Percentiles rank a stretch among this genome's conserved stretches.
phyloP scores from a whole-genome alignment of 2,329 filamentous ascomycete species.

The Xylaria sp. region DNA sequence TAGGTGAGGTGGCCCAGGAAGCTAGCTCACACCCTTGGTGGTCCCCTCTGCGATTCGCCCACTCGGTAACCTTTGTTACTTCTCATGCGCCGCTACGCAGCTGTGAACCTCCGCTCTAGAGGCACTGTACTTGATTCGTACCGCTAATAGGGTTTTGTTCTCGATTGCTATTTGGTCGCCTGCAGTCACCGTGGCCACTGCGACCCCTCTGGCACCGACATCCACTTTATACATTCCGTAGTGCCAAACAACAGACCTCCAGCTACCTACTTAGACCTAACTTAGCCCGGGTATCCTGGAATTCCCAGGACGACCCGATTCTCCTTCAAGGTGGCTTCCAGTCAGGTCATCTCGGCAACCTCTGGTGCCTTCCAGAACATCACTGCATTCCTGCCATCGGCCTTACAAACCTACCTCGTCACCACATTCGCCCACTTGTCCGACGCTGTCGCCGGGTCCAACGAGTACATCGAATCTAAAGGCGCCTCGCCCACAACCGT shows the following conservation, averaged over 20 bases:
- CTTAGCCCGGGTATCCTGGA: slow-evolving; percentile 44
- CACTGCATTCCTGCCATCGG: slow-evolving; percentile 54
- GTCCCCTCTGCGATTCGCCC: not conserved
- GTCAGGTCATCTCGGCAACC: slow-evolving; percentile 63
- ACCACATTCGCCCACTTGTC: slow-evolving; percentile 57
- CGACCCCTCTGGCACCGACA: slow-evolving; percentile 26
- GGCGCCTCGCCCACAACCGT: slow-evolving; percentile 56
- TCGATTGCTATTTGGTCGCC: slow-evolving; percentile 30
- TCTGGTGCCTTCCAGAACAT: slow-evolving; percentile 67
- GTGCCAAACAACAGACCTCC: slow-evolving; percentile 26
- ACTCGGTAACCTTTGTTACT: not conserved
- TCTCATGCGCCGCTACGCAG: slow-evolving; percentile 18
- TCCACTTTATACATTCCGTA: slow-evolving; percentile 31
- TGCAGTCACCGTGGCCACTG: slow-evolving; percentile 22
- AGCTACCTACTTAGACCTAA: slow-evolving; percentile 27
- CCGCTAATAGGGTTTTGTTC: slow-evolving; percentile 21
- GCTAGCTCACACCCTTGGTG: not conserved
- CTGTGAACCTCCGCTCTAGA: not conserved
- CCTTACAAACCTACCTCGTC: slow-evolving; percentile 60
- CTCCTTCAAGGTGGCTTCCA: slow-evolving; percentile 67
- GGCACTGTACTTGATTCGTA: slow-evolving; percentile 22
- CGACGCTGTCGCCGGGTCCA: slow-evolving; percentile 53
- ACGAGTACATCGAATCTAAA: slow-evolving; percentile 58
- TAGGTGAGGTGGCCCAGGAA: slow-evolving; percentile 2
- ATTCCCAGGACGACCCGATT: slow-evolving; percentile 46